Conservation (phyloP, 2,329 filamentous ascomycete genomes). For the Gnomoniopsis sp. region DNA sequence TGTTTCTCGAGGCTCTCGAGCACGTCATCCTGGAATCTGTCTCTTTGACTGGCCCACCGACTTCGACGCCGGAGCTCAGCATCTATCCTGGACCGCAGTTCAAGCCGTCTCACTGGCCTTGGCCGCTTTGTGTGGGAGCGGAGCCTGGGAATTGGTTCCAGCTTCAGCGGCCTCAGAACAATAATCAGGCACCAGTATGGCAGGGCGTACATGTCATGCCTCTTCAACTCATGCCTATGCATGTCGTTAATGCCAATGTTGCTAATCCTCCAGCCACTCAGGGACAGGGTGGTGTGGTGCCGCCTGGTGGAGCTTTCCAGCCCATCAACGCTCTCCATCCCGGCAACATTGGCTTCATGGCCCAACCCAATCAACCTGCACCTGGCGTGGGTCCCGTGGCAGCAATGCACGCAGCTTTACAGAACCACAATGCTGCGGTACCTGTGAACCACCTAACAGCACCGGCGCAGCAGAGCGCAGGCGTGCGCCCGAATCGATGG, state of each 20-base stretch:
- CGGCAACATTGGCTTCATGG: neutral
- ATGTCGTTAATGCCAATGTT: no score
- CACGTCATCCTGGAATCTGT: conserved; percentile 60
- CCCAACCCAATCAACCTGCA: neutral
- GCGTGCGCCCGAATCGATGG: conserved; percentile 19
- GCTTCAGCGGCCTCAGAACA: conserved; percentile 3
- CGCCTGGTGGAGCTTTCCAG: neutral
- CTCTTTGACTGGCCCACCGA: conserved; percentile 53
- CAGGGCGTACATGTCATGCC: no score
- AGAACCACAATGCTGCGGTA: neutral
- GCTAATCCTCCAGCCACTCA: neutral
- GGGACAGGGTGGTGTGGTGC: neutral
- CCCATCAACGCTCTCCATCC: neutral
- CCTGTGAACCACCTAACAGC: neutral
- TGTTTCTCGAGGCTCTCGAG: conserved; percentile 45
- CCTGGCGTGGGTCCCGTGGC: neutral
- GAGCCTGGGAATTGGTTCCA: conserved; percentile 15
- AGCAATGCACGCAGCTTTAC: neutral
- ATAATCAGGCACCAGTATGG: neutral
- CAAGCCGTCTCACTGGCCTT: conserved; percentile 18
- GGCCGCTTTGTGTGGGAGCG: conserved; percentile 19
- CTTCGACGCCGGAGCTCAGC: conserved; percentile 11
- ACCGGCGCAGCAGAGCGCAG: neutral
- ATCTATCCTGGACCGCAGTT: conserved; percentile 7
- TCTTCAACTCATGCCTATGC: no score